Evolutionary conservation across 345 rosid genomes (phyloP).

Genomic region (Lepidium africanum): DNA sequence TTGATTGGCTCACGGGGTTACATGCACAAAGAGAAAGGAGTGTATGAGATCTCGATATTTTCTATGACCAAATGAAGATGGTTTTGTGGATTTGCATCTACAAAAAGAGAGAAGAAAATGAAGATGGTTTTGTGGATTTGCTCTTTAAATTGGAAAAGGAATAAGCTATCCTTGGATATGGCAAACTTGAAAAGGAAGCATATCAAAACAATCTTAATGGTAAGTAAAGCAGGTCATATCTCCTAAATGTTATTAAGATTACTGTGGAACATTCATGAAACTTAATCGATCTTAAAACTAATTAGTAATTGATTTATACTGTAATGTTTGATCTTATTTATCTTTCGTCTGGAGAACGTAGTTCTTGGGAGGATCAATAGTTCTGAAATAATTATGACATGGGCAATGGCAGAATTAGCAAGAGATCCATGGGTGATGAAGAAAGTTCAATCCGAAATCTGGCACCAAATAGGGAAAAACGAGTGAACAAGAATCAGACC

Average conservation of each 20-base stretch:
- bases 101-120: slow-evolving; percentile 9
- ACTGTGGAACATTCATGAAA: not conserved
- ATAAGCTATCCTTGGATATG: slow-evolving; percentile 12
- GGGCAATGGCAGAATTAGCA: slow-evolving; percentile 60
- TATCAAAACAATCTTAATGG: slow-evolving; percentile 25
- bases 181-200: slow-evolving; percentile 27
- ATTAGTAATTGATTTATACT: too few relatives aligned
- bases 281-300: too few relatives aligned
- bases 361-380: slow-evolving; percentile 42
- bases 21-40: slow-evolving; percentile 22
- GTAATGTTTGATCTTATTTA: not conserved
- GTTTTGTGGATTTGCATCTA: slow-evolving; percentile 40
- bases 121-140: slow-evolving; percentile 32
- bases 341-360: slow-evolving; percentile 25
- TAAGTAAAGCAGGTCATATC: not conserved
- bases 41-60: slow-evolving; percentile 14
- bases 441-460: slow-evolving; percentile 45
- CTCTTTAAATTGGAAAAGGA: slow-evolving; percentile 32
- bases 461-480: slow-evolving; percentile 17
- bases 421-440: slow-evolving; percentile 45
- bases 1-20: slow-evolving; percentile 31
- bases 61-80: slow-evolving; percentile 32
- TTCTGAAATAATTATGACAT: slow-evolving; percentile 30
- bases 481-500: slow-evolving; percentile 4
- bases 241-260: not conserved